Evolutionary conservation across 1,284 basidiomycete genomes (phyloP), one percentile per base, ranked within the genome.

Genomic region (Coniferiporia weirii): DNA sequence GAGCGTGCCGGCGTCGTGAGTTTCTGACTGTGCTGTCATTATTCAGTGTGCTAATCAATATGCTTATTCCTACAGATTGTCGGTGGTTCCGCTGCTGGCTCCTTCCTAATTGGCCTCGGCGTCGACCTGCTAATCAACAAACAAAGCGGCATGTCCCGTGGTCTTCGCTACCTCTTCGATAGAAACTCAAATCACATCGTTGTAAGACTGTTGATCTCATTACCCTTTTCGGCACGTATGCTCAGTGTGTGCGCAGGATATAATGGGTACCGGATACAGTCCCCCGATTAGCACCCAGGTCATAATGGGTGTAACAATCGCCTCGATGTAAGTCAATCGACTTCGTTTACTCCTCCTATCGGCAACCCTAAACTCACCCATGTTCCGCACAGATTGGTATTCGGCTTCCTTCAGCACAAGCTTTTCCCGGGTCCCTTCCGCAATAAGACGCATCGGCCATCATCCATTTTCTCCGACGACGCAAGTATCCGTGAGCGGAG

Each of bases 161-260:
- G 85, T 0, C 73, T 87, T 34, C 78, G 85, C 15, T 81, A 76
- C 65, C 74, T 87, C 12, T 79, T 85, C 62, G 85, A 87, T 66
- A 74, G 80, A 52, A 87, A 87, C 64, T 66, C 72, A 9, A 75
- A 77, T 32, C 85, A 87, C 70, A 68, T 75, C 56, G 72, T 77
- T 58, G 85, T 86, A 64, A 57, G 81, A 75, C 43, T 51, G 9
- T 6, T 27, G 27, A 5, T 27, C 27, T 40, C 45, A 27, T 22
- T 15, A 36, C 40, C 12, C 45, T 34, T 32, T 22, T 36, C 38
- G 51, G 17, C 32, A 5, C 3, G 54, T 15, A 7, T 52, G n/a
- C 10, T 36, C 13, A 32, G n/a, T 27, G 20, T 34, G 49, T 50
- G 22, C 13, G 40, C 63, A 83, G 81, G 79, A 79, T 63, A 76